Evolutionary conservation across 495 filamentous ascomycete genomes (phyloP).

Genomic region (Corynascus novoguineensis): DNA sequence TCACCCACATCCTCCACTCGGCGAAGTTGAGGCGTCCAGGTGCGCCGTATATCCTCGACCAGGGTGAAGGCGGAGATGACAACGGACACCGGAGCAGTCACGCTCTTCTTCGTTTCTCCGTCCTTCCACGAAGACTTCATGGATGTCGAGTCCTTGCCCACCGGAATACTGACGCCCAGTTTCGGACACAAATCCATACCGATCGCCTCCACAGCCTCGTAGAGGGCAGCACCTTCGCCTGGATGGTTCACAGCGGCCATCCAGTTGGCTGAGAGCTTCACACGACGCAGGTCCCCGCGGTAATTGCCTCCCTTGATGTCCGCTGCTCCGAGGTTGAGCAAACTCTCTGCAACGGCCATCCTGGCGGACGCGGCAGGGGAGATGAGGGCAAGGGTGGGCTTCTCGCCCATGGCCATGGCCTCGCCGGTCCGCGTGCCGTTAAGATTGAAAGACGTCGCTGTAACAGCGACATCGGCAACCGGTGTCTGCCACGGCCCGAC

Average conservation of each 20-base stretch:
- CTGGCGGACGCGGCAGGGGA: constrained; percentile 87
- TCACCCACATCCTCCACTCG: constrained; percentile 83
- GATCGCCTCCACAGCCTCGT: constrained; percentile 90
- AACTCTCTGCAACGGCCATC: constrained; percentile 92
- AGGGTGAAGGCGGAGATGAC: constrained; percentile 86
- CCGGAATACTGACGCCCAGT: constrained; percentile 85
- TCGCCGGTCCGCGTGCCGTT: constrained; percentile 70
- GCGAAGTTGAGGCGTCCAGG: constrained; percentile 88
- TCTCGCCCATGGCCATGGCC: constrained; percentile 96
- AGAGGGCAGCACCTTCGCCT: constrained; percentile 89
- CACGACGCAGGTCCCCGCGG: constrained; percentile 52
- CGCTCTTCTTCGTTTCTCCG: constrained; percentile 66
- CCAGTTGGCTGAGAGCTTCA: constrained; percentile 95
- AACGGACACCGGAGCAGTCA: constrained; percentile 85
- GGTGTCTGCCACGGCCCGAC: constrained; percentile 96
- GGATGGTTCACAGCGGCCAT: constrained; percentile 94
- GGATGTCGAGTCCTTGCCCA: constrained; percentile 95
- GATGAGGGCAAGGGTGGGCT: constrained; percentile 82
- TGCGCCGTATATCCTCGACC: constrained; percentile 71
- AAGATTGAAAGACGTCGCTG: constrained; percentile 67
- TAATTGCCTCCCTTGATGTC: constrained; percentile 61
- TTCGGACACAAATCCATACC: constrained; percentile 77
- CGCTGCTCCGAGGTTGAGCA: constrained; percentile 88
- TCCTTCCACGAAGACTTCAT: constrained; percentile 98
- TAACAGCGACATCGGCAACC: constrained; percentile 89